Evolutionary conservation across 345 rosid species (phyloP), one percentile per base, ranked within the genome.

Genomic region (Gossypium stocksii): DNA sequence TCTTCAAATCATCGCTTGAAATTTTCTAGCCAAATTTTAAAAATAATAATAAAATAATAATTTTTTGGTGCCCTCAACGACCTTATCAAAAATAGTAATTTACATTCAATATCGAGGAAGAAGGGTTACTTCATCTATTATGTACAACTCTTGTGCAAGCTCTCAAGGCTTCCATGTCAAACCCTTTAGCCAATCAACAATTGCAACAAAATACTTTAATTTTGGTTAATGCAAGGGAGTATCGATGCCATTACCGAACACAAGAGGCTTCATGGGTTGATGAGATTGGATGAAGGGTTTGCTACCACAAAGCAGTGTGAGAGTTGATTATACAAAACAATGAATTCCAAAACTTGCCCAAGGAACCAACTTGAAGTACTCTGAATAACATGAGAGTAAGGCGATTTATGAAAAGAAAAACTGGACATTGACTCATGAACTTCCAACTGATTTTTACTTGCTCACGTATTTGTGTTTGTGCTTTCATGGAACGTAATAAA

Each of bases 401-500:
- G 93, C 86, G 78, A 80, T 81, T 60, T 88, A 78, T 84, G 95
- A 86, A 77, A 84, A 79, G 77, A 86, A 80, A 78, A 92, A 87
- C 79, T 87, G 88, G 86, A 89, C 87, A 76, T 86, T 92, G 93
- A 87, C 85, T 79, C 81, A 84, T 66, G 95, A 90, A 74, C 93
- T 89, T 75, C 98, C 96, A 57, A 89, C 93, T 0, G 99, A 95
- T 85, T 90, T 98, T 25, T 94, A 91, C 82, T 82, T 95, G 79
- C 97, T 93, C 66, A 77, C 88, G 62, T 95, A 95, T 79, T 79
- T 94, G 65, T 94, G 38, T 93, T 81, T 93, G 98, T 81, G 99
- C 97, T 43, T 94, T 86, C 79, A 80, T 93, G 71, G 99, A 94
- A 84, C 94, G 91, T 70, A 91, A 81, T 93, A 97, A 98, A 94